phyloP scores from a whole-genome alignment of 139 green algal genomes.

The Tetratostichococcus sp. region DNA sequence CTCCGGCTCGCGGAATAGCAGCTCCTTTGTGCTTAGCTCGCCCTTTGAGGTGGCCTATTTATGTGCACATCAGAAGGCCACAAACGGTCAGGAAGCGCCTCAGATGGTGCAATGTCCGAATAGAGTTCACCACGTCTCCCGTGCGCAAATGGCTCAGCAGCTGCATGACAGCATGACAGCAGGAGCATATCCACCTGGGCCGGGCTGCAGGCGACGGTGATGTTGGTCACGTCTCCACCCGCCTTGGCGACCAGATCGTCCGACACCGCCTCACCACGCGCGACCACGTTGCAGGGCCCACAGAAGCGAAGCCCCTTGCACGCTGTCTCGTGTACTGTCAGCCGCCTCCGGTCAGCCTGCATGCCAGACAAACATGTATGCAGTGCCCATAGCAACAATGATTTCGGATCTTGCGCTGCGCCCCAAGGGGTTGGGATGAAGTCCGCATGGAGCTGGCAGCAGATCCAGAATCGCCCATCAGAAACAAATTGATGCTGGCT shows the following conservation, averaged over 20 bases:
- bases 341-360: neutral
- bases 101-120: no score
- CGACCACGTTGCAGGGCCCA: neutral
- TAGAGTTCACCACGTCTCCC: no score
- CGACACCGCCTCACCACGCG: neutral
- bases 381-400: no score
- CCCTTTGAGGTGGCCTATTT: neutral
- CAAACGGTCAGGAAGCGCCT: no score
- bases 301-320: neutral
- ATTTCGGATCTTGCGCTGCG: no score
- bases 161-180: no score
- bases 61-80: no score
- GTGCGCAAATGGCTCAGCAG: no score
- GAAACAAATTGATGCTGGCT: no score
- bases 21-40: neutral
- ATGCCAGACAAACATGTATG: neutral
- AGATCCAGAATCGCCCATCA: no score
- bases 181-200: neutral
- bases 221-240: neutral
- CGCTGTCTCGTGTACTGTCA: neutral
- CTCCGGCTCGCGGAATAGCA: neutral
- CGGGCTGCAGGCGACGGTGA: neutral
- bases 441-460: no score
- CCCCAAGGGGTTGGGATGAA: no score
- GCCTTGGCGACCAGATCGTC: neutral